Evolutionary conservation across 768 basidiomycete species (phyloP), one percentile per base, ranked within the genome.

Genomic region (Calvatia gigantea): DNA sequence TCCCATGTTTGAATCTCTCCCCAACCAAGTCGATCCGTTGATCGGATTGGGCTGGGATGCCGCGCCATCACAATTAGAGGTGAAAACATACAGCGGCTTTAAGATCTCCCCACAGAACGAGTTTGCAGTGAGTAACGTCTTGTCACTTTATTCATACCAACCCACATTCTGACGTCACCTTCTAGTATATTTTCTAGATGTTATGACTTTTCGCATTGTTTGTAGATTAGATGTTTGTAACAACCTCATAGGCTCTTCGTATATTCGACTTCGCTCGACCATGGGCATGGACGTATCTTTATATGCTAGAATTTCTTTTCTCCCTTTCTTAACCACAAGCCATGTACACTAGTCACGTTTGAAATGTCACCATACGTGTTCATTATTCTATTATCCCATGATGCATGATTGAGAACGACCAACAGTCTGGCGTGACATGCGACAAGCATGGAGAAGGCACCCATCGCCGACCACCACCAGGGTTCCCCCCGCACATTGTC

Each of bases 11-110:
- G 72, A 73, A 17, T 42, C 55, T 29, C 57, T 62, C 17, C 65
- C 63, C 31, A 35, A 59, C 44, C 68, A 70, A 47, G 63, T 69
- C 19, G 67, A 65, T 43, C 58, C 67, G 29, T 59, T 68, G 51
- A 61, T 69, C 49, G 62, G 63, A 38, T 56, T 69, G 56, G 59
- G 65, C 45, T 75, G 73, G 71, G 70, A 69, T 19, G 53, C 54
- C 15, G 17, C 60, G 3, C 56, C 59, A 4, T 58, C 64, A 32
- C 54, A 64, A 43, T 58, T 67, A 17, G 66, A 68, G 33, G 51
- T 65, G 23, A 71, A 69, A 62, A 60, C 64, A 28, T 66, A 64
- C 56, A 64, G 64, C 32, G 61, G 63, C 17, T 70, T 70, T 56
- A 73, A 72, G 58, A 47, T 69, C 28, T 63, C 66, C n/a, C 51